phyloP scores from a whole-genome alignment of 305 asterid species.

The Solanum hybrid region DNA sequence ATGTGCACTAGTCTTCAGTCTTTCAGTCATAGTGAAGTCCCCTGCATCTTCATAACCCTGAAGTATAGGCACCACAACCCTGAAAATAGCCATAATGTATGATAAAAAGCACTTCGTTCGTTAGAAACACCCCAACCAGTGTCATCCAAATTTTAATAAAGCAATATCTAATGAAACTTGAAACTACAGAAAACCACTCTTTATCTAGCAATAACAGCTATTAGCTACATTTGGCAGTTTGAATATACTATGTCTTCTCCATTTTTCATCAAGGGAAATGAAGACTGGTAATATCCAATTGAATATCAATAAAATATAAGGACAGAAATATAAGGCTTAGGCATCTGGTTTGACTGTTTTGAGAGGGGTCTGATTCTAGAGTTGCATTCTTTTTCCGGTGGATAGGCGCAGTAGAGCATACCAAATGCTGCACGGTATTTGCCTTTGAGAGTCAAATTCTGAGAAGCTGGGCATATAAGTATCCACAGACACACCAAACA shows the following conservation, averaged over 20 bases:
- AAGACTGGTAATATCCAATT: background rate
- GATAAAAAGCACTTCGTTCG: constrained; percentile 17
- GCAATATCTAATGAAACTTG: background rate
- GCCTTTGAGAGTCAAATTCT: background rate
- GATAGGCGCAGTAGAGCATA: background rate
- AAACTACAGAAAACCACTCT: background rate
- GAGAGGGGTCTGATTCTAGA: background rate
- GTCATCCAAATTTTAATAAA: background rate
- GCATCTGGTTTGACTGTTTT: background rate
- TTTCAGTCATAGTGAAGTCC: constrained; percentile 55
- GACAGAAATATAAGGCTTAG: background rate
- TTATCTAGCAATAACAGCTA: background rate
- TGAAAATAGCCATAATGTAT: constrained; percentile 41
- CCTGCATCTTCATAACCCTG: constrained; percentile 91
- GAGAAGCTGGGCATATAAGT: background rate
- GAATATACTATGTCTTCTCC: background rate
- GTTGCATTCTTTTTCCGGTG: background rate
- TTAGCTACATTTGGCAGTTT: background rate
- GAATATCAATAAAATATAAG: background rate
- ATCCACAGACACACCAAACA: background rate
- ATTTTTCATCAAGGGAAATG: background rate
- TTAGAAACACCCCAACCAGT: background rate
- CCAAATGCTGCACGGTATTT: background rate
- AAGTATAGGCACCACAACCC: constrained; percentile 75
- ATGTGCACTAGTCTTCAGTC: constrained; percentile 62